A percentile compares a stretch with the other conserved stretches of the same genome.
phyloP scores from a whole-genome alignment of 768 basidiomycete genomes.

The Boletus rubescentipes region DNA sequence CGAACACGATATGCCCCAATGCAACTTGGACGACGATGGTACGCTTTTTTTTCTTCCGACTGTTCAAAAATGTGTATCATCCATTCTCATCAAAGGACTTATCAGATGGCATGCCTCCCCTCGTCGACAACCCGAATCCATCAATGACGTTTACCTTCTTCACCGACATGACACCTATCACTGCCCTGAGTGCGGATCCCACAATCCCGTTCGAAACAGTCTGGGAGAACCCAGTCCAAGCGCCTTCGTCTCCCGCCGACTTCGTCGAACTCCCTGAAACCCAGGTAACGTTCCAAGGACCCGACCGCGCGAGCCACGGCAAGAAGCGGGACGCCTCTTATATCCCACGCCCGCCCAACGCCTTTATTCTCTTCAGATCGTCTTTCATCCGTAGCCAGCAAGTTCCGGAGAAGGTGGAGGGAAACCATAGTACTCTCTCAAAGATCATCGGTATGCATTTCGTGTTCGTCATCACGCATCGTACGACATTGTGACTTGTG shows the following conservation, averaged over 20 bases:
- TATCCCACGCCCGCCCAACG: conserved; percentile 83
- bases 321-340: conserved; percentile 70
- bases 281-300: conserved; percentile 28
- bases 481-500: not conserved
- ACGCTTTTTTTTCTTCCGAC: not conserved
- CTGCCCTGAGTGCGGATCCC: conserved; percentile 41
- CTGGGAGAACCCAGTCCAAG: conserved; percentile 27
- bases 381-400: conserved; percentile 73
- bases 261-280: conserved; percentile 16
- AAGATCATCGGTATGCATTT: conserved; percentile 67
- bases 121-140: conserved; percentile 53
- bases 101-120: conserved; percentile 49
- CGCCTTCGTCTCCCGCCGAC: conserved; percentile 20
- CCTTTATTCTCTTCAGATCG: conserved; percentile 83
- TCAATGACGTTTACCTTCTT: conserved; percentile 63
- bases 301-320: conserved; percentile 47
- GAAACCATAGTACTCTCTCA: conserved; percentile 75
- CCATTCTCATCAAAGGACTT: conserved; percentile 10
- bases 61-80: not conserved
- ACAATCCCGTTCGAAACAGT: conserved; percentile 34
- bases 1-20: conserved; percentile 26
- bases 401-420: conserved; percentile 74
- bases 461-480: not conserved
- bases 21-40: conserved; percentile 40
- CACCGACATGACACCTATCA: conserved; percentile 56